A percentile compares a stretch with the other conserved stretches of the same genome.
These are phyloP conservation scores for Rhodotorula sp. DNA, from an alignment of 1,284 basidiomycete genomes.

Conservation along the genomic window DNA sequence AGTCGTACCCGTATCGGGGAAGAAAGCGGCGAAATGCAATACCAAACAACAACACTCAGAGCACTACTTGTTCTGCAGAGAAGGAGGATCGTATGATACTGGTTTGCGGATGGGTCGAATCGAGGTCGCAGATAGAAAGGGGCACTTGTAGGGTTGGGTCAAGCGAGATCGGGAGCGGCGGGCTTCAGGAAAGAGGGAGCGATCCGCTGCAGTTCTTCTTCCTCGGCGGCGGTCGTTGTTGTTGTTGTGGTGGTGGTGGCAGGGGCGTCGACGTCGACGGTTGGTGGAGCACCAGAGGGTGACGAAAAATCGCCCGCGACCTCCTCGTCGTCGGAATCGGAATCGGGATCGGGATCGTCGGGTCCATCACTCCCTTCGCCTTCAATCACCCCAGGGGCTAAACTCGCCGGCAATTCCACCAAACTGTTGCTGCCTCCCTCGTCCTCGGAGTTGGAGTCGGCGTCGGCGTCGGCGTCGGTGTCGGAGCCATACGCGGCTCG, in stretches of 20 bases:
- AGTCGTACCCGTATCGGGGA: too few species aligned
- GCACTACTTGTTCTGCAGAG: too few species aligned
- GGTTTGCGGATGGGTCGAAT: too few species aligned
- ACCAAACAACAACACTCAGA: too few species aligned
- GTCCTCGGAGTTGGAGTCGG: background rate
- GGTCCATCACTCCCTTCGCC: conserved; percentile 5
- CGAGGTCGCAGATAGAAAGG: too few species aligned
- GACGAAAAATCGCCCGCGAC: background rate
- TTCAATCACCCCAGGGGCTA: conserved; percentile 17
- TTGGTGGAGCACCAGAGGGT: too few species aligned
- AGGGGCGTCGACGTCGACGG: too few species aligned
- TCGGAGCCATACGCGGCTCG: conserved; percentile 24
- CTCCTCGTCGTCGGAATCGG: background rate
- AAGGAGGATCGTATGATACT: too few species aligned
- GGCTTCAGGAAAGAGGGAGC: background rate
- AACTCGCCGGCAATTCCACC: conserved; percentile 19
- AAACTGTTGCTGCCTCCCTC: background rate
- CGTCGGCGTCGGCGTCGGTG: background rate
- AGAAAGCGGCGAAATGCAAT: too few species aligned
- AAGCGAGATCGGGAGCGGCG: background rate
- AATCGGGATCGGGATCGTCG: background rate
- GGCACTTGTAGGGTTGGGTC: background rate
- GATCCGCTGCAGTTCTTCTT: background rate
- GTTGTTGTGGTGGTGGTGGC: background rate
- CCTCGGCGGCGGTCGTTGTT: background rate